Percentiles rank a stretch among this genome's conserved stretches.
Conservation (phyloP, 2,329 filamentous ascomycete species). For the Monosporascus sp. region DNA sequence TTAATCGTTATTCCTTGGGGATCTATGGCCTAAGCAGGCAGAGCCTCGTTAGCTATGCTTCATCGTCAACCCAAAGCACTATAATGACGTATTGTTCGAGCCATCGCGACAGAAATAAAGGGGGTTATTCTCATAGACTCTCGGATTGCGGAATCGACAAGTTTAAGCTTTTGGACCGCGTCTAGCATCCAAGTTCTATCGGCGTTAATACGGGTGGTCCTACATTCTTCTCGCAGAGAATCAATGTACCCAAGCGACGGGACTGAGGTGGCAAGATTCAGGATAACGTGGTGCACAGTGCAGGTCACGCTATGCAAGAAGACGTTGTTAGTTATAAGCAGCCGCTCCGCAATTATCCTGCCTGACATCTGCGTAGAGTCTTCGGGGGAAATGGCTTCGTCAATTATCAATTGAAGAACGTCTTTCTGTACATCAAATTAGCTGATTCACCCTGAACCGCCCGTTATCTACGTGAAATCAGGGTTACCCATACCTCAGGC, state of each 20-base stretch:
- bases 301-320: constrained; percentile 1
- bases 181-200: background rate
- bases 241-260: background rate
- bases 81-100: constrained; percentile 1
- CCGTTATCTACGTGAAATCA: no score
- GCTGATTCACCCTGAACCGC: background rate
- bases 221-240: background rate
- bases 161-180: background rate
- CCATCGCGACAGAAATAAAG: constrained; percentile 1
- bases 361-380: background rate
- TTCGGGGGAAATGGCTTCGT: constrained; percentile 1
- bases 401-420: constrained; percentile 6
- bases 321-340: constrained; percentile 7
- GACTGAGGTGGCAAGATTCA: background rate
- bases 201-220: background rate
- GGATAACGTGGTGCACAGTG: constrained; percentile 1
- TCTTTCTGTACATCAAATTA: constrained; percentile 3
- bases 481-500: background rate
- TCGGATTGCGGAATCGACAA: background rate
- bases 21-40: background rate
- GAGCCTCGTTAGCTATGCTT: background rate
- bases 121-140: constrained; percentile 5
- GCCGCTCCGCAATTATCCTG: constrained; percentile 1
- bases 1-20: constrained; percentile 2
- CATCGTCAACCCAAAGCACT: background rate